A percentile compares a stretch with the other conserved stretches of the same genome.
These are phyloP conservation scores for Populus trichocarpa DNA, from an alignment of 441 rosid genomes.

Conservation along the genomic window DNA sequence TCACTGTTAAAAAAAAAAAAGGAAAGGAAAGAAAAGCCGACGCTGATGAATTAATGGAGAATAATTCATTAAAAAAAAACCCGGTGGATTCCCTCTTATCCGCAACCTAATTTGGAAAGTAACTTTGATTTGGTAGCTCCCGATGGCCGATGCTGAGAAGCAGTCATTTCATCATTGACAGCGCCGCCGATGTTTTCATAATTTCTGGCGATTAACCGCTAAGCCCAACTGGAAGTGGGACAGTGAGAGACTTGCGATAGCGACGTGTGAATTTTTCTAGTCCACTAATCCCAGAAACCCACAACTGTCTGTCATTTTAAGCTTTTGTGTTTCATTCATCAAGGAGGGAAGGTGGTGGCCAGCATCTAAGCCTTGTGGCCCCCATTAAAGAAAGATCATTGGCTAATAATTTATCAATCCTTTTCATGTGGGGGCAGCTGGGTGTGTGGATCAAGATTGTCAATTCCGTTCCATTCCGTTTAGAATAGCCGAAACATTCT, in stretches of 20 bases:
- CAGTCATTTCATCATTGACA: neutral
- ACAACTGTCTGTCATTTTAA: neutral
- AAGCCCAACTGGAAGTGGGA: neutral
- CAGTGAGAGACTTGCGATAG: conserved; percentile 16
- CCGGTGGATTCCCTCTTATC: neutral
- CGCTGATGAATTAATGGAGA: neutral
- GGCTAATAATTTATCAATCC: too few species aligned
- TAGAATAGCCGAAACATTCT: too few species aligned
- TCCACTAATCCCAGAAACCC: conserved; percentile 21
- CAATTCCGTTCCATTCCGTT: too few species aligned
- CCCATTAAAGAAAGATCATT: too few species aligned
- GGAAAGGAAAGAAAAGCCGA: neutral
- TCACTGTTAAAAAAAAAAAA: too few species aligned
- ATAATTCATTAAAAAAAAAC: neutral
- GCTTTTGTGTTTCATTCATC: neutral
- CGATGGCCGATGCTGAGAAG: neutral
- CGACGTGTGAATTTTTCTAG: conserved; percentile 11
- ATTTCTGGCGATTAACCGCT: conserved; percentile 1
- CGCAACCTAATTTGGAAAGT: neutral
- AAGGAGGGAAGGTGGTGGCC: conserved; percentile 1
- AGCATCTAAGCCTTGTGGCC: neutral
- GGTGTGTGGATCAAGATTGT: too few species aligned
- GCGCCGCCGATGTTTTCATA: conserved; percentile 14
- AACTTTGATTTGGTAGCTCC: neutral
- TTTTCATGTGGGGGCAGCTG: too few species aligned